Evolutionary conservation across 2,329 filamentous ascomycete species (phyloP), one percentile per base, ranked within the genome.

Genomic region (Lasiodiplodia gonubiensis): DNA sequence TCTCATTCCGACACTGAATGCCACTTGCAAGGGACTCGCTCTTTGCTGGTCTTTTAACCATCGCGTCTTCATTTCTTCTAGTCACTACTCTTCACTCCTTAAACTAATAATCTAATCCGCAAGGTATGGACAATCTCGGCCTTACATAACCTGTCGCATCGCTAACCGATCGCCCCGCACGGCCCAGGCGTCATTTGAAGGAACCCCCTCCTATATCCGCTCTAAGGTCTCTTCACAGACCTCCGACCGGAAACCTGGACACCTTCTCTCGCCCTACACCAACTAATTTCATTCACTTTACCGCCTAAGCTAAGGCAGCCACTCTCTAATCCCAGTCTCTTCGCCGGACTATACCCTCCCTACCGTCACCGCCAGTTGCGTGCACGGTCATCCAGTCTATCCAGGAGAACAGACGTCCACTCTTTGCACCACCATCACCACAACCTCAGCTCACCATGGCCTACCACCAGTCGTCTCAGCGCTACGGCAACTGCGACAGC

Each of bases 401-500:
- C 80, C 79, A 76, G 79, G 79, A 79, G 80, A 82, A 73, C 73
- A 80, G 80, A 84, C 83, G 77, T 81, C 76, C 78, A 74, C 76
- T 82, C 77, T 78, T 78, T 76, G 71, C 71, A 72, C 30, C 71
- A 72, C 30, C 77, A 74, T 68, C 75, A 77, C 72, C 71, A 69
- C 71, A 72, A 75, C 71, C 72, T 72, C 70, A 72, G 70, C 66
- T 73, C 75, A 85, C 75, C 73, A 89, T 89, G 86, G 83, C 86
- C 73, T 86, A 82, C 76, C 81, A 84, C 72, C 80, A 82, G 71
- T 77, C 80, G 63, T 81, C 84, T 68, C 80, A 83, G 68, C 82
- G 81, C 72, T 88, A 86, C 77, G 88, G 88, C 72, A 86, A 87
- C 66, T 91, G 89, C 77, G 89, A 90, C 71, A 88, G 85, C 68